Evolutionary conservation across 2,329 filamentous ascomycete species (phyloP).

Genomic region (Colletotrichum limetticola): DNA sequence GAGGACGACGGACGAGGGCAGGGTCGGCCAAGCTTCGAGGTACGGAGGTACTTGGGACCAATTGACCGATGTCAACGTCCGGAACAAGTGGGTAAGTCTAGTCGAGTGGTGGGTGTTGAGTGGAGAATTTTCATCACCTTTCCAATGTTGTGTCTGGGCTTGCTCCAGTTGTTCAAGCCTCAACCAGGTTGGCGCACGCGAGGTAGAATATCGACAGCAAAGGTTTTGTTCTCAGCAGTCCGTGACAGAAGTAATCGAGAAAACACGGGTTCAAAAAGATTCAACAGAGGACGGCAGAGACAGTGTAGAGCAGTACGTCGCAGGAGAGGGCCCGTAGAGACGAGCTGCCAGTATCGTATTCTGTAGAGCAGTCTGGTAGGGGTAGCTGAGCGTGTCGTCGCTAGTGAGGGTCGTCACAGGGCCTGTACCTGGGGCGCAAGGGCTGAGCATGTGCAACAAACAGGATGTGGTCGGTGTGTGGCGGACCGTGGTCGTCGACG

Average conservation of each 20-base stretch:
- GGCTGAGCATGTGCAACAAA: not conserved
- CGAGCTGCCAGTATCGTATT: not conserved
- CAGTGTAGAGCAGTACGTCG: not conserved
- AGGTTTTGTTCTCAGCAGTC: not conserved
- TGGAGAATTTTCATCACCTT: conserved; percentile 8
- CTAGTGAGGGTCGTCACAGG: not conserved
- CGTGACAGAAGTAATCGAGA: not conserved
- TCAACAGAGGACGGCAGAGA: not conserved
- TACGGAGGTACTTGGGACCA: conserved; percentile 1
- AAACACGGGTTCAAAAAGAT: not conserved
- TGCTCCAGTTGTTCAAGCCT: not conserved
- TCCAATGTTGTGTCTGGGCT: conserved; percentile 14
- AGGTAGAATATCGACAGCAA: not conserved
- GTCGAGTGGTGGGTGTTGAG: conserved; percentile 20
- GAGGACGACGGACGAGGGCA: not conserved
- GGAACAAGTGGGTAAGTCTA: conserved; percentile 29
- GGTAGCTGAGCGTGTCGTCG: not conserved
- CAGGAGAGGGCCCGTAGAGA: not conserved
- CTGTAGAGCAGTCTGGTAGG: not conserved
- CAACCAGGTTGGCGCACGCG: not conserved
- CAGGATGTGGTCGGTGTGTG: not conserved
- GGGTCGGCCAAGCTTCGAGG: conserved; percentile 12
- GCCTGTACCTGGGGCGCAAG: not conserved
- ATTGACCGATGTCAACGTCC: conserved; percentile 25
- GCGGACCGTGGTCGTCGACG: conserved; percentile 1